Evolutionary conservation across 2,329 filamentous ascomycete genomes (phyloP), one percentile per base, ranked within the genome.

Genomic region (Colletotrichum cordylinicola): DNA sequence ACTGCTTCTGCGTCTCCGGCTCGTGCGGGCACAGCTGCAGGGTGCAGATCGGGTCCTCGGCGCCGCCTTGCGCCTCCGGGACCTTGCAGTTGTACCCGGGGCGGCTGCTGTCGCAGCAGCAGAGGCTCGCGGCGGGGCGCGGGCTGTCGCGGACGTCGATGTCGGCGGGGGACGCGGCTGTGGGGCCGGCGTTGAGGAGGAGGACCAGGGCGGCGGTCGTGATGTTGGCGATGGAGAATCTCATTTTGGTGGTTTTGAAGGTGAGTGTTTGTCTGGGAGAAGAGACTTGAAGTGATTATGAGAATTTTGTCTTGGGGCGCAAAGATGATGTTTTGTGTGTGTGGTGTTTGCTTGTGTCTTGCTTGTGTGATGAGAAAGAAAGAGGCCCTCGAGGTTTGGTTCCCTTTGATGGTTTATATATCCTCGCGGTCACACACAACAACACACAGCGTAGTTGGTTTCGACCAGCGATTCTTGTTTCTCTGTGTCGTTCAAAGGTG

Each of bases 31-130:
- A 82, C 21, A 61, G 39, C 33, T 58, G 43, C 33, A 10, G 75
- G 69, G 37, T 78, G 72, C 21, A 78, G 72, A 21, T 43, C 12
- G 67, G 67, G 55, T 56, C 64, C 73, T 39, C 33, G 70, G 61
- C 62, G 55, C 24, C 77, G 58, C 48, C 56, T 39, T 64, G 31
- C 7, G 56, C 37, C 29, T 67, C 27, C 12, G 70, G 67, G 58
- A 75, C 64, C 58, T 72, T 31, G 78, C 80, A 80, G 29, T 72
- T 75, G 15, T 76, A 76, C 37, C 31, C 70, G 6, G 16, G 33
- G 16, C 61, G 73, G 62, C 33, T 8, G 12, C 76, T 29, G 67
- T 81, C 56, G 76, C 79, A 82, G 78, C 79, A 81, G 77, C 80
- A 81, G 72, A 79, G 81, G 27, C 72, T 43, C 66, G 66, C 70